These are phyloP conservation scores for Thielaviopsis populi DNA, from an alignment of 2,329 filamentous ascomycete species.

Conservation along the genomic window DNA sequence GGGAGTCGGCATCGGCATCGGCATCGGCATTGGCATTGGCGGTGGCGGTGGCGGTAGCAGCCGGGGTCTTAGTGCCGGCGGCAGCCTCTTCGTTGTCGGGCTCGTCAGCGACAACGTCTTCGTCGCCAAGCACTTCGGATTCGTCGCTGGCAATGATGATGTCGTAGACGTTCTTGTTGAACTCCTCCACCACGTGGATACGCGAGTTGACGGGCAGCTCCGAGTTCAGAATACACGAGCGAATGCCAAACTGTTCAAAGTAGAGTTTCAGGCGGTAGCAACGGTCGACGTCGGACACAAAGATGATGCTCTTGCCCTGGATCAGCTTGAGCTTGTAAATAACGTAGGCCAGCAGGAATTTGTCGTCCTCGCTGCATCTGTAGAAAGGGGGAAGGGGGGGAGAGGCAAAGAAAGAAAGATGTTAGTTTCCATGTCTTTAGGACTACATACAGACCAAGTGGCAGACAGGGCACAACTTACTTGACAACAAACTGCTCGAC, in stretches of 20 bases:
- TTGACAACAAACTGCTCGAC: slow-evolving; percentile 80
- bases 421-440: not conserved
- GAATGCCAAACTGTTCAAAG: slow-evolving; percentile 91
- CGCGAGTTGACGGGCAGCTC: slow-evolving; percentile 87
- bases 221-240: slow-evolving; percentile 84
- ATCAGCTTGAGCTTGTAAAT: slow-evolving; percentile 60
- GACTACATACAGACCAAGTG: not conserved
- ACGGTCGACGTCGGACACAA: slow-evolving; percentile 68
- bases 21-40: slow-evolving; percentile 14
- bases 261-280: slow-evolving; percentile 91
- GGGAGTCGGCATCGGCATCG: slow-evolving; percentile 19
- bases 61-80: too few species aligned
- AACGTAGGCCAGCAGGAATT: slow-evolving; percentile 60
- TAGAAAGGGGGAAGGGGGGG: slow-evolving; percentile 32
- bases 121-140: slow-evolving; percentile 62
- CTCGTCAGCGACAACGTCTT: slow-evolving; percentile 29
- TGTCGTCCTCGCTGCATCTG: slow-evolving; percentile 77
- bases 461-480: slow-evolving; percentile 24
- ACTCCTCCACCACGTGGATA: slow-evolving; percentile 90
- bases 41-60: slow-evolving; percentile 17
- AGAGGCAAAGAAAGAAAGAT: slow-evolving; percentile 34
- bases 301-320: slow-evolving; percentile 67
- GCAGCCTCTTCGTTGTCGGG: slow-evolving; percentile 23
- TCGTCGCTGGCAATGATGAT: slow-evolving; percentile 96
- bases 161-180: slow-evolving; percentile 93